These are phyloP conservation scores for Apiotrichum brassicae DNA, from an alignment of 1,284 basidiomycete genomes.

Conservation along the genomic window DNA sequence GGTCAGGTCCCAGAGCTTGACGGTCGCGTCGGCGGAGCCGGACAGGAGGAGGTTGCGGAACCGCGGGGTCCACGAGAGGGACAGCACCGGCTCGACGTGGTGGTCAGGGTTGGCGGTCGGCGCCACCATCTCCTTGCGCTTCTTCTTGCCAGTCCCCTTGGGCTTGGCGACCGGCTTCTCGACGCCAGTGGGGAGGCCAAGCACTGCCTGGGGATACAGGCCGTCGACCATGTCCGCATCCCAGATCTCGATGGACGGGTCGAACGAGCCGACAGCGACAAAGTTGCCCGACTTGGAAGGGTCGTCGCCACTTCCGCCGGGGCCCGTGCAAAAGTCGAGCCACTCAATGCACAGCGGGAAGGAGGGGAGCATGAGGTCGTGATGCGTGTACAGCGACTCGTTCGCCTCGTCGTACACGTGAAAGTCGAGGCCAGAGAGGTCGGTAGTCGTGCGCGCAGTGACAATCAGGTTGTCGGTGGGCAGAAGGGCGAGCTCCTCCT, in stretches of 20 bases:
- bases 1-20: constrained; percentile 95
- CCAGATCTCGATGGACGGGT: constrained; percentile 99
- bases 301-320: constrained; percentile 37
- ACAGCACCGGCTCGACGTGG: constrained; percentile 90
- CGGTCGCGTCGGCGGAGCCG: constrained; percentile 87
- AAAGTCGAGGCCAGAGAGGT: constrained; percentile 90
- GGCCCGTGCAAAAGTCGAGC: constrained; percentile 71
- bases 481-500: constrained; percentile 81
- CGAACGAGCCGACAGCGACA: constrained; percentile 93
- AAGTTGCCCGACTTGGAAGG: constrained; percentile 61
- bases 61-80: constrained; percentile 82
- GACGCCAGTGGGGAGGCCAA: constrained; percentile 62
- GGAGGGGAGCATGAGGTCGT: constrained; percentile 95
- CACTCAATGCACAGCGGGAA: constrained; percentile 99
- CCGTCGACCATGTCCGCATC: constrained; percentile 88
- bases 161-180: constrained; percentile 73
- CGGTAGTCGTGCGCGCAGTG: constrained; percentile 91
- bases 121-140: constrained; percentile 79
- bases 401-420: constrained; percentile 88
- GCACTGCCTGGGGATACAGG: constrained; percentile 86
- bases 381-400: constrained; percentile 93
- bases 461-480: constrained; percentile 90
- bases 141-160: constrained; percentile 84
- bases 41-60: constrained; percentile 88
- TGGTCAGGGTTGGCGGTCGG: constrained; percentile 62